Evolutionary conservation across 106 monocot species (phyloP).

Genomic region (Dactylorhiza incarnata): DNA sequence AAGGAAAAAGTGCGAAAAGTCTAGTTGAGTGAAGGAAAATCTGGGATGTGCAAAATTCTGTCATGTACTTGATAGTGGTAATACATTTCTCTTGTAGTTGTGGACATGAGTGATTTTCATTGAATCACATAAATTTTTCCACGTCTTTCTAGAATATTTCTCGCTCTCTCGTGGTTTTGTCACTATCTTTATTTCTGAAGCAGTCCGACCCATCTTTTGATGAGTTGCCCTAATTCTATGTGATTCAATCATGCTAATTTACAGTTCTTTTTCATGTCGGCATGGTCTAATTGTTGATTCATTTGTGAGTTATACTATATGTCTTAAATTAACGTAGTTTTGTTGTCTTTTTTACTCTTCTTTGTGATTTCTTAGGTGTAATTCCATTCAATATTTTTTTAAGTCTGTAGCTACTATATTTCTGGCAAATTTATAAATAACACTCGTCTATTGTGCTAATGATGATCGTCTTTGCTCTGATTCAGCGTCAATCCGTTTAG

Average conservation of each 20-base stretch:
- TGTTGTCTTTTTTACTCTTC: neutral
- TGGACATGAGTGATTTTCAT: too few species aligned
- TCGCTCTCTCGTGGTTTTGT: too few species aligned
- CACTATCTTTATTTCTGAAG: too few species aligned
- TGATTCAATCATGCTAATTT: neutral
- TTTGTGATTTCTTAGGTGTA: neutral
- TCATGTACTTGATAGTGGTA: too few species aligned
- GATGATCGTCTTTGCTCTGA: conserved; percentile 8
- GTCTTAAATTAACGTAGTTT: neutral
- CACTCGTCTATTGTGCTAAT: neutral
- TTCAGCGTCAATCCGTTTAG: conserved; percentile 92
- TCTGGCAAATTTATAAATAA: neutral
- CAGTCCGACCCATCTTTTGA: neutral
- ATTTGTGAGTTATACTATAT: neutral
- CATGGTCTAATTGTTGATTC: neutral
- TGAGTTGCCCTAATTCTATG: neutral
- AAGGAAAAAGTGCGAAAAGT: too few species aligned
- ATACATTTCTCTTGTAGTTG: too few species aligned
- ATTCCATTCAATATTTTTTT: neutral
- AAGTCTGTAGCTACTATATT: neutral
- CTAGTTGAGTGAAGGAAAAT: too few species aligned
- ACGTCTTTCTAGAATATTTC: too few species aligned
- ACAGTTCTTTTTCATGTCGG: neutral
- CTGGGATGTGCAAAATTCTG: too few species aligned
- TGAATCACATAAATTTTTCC: too few species aligned